Evolutionary conservation across 306 rosid genomes (phyloP).

Genomic region (Medicago ruthenica): DNA sequence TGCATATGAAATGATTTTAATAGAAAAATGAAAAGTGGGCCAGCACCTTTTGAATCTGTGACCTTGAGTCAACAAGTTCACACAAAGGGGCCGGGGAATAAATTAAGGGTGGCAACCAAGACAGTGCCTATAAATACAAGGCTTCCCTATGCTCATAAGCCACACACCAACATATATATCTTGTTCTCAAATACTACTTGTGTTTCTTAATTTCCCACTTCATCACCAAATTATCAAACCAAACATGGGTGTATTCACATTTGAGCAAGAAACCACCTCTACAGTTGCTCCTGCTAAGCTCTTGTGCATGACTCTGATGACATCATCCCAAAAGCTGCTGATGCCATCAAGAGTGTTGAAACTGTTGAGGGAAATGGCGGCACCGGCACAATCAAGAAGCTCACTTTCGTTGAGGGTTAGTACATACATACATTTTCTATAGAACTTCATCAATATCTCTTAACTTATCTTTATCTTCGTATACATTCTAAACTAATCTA

Average conservation of each 20-base stretch:
- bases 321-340: constrained; percentile 48
- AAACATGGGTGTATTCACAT: constrained; percentile 61
- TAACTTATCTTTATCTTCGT: too few relatives aligned
- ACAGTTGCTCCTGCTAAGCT: constrained; percentile 46
- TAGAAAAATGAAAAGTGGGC: not conserved
- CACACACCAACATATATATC: not conserved
- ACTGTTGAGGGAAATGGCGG: constrained; percentile 54
- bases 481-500: too few relatives aligned
- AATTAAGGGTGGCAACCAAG: not conserved
- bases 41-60: not conserved
- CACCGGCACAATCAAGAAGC: constrained; percentile 54
- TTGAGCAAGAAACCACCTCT: constrained; percentile 45
- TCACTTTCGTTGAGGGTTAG: constrained; percentile 40
- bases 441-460: too few relatives aligned
- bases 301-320: constrained; percentile 40
- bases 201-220: not conserved
- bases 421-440: not conserved
- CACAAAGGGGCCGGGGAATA: not conserved
- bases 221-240: not conserved
- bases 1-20: too few relatives aligned
- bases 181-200: not conserved
- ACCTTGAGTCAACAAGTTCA: not conserved
- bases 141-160: not conserved
- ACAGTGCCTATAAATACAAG: constrained; percentile 1
- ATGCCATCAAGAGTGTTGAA: constrained; percentile 36